Conservation (phyloP, 2,329 filamentous ascomycete genomes). For the Neoscytalidium dimidiatum region DNA sequence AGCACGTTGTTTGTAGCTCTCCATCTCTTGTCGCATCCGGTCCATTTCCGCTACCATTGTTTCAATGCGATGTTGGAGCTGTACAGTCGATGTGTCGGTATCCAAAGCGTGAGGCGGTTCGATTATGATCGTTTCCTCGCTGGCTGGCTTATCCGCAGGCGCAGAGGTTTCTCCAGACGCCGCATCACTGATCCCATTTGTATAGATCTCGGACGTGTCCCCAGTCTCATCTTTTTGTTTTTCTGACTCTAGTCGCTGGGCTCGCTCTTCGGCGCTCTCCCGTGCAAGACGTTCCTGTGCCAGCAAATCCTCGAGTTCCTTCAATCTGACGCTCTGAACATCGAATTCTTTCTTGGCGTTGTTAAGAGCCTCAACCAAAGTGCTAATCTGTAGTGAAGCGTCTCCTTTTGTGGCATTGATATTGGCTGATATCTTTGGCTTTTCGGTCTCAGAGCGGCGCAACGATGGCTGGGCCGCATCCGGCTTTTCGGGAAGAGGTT, state of each 20-base stretch:
- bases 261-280: constrained; percentile 80
- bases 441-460: constrained; percentile 75
- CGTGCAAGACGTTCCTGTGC: constrained; percentile 78
- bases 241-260: constrained; percentile 68
- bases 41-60: constrained; percentile 77
- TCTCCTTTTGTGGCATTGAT: constrained; percentile 47
- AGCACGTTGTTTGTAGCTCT: constrained; percentile 73
- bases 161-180: constrained; percentile 22
- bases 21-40: constrained; percentile 77
- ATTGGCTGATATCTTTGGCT: constrained; percentile 57
- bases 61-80: constrained; percentile 72
- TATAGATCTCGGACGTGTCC: constrained; percentile 24
- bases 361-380: constrained; percentile 81
- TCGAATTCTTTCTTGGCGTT: constrained; percentile 85
- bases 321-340: constrained; percentile 75
- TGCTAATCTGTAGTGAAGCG: constrained; percentile 71
- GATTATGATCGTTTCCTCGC: constrained; percentile 24
- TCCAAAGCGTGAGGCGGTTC: constrained; percentile 33
- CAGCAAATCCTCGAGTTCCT: constrained; percentile 77
- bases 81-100: constrained; percentile 43
- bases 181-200: constrained; percentile 42
- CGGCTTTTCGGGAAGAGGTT: constrained; percentile 90
- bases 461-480: constrained; percentile 68
- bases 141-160: constrained; percentile 19
- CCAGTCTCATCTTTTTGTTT: constrained; percentile 43